Base-by-base conservation (phyloP, 768 basidiomycete genomes). In the Hortiboletus campestris region DNA sequence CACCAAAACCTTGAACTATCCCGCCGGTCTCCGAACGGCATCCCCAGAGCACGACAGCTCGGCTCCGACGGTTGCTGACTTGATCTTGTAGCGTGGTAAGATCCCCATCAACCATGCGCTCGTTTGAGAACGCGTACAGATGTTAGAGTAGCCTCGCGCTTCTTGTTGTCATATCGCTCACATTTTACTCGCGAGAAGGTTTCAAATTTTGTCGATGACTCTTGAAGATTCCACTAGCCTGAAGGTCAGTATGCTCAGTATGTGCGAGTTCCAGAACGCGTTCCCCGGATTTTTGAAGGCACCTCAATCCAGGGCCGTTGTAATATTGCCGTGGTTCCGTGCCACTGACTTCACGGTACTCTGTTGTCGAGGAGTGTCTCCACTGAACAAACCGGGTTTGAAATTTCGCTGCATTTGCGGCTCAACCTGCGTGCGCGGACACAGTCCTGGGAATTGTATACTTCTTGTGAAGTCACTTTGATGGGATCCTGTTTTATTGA, bases 1-100 rank as follows among this genome's bases (percentile, higher is more conserved):
- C 67, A 29, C 64, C 65, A 20, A 71, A 73, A 48, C 65, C 62
- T 38, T 71, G 71, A 71, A 16, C 49, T 32, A 19, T n/a, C 35
- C 42, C 38, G 22, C 25, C 31, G 14, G 35, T 51, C 45, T 39
- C 20, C 19, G 31, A 39, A 48, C 20, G 13, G n/a, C 41, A 51
- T 45, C 32, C 25, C 35, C 13, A 42, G 49, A 32, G 17, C 35
- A 20, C 11, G 46, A 43, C 29, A 22, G 31, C 44, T 52, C 46
- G n/a, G 43, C 8, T 42, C 48, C 28, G 48, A 63, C 14, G n/a
- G 42, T 42, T 34, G 40, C 50, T 20, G 49, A 47, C 53, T 55
- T 55, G 46, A 16, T 38, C 41, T 14, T 47, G 46, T 41, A 57
- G 60, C 42, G 36, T 53, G 66, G 63, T 47, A 53, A 56, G 59